phyloP scores from a whole-genome alignment of 208 protist genomes.

The Wallacemonas rigidus region DNA sequence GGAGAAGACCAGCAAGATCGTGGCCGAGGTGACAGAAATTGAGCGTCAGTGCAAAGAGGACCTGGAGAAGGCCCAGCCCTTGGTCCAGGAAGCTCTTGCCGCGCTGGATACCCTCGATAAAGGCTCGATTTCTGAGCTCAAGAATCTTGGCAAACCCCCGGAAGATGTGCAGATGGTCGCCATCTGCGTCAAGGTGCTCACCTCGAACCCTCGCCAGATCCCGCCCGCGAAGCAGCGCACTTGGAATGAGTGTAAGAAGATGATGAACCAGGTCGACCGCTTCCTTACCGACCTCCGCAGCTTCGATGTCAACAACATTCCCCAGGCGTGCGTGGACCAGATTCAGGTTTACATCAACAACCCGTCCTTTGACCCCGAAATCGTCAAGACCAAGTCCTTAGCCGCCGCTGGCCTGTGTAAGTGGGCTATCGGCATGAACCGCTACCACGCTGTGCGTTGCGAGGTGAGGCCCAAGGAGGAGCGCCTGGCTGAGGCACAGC shows the following conservation, averaged over 20 bases:
- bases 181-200: slow-evolving; percentile 95
- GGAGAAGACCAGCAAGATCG: slow-evolving; percentile 96
- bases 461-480: slow-evolving; percentile 97
- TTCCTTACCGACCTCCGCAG: slow-evolving; percentile 94
- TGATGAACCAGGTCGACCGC: slow-evolving; percentile 96
- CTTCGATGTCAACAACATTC: slow-evolving; percentile 97
- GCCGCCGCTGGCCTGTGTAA: slow-evolving; percentile 97
- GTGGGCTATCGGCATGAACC: slow-evolving; percentile 97
- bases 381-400: slow-evolving; percentile 93
- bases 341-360: slow-evolving; percentile 94
- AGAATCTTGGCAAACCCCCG: slow-evolving; percentile 96
- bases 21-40: slow-evolving; percentile 90
- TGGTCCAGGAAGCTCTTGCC: slow-evolving; percentile 93
- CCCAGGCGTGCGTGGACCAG: slow-evolving; percentile 94
- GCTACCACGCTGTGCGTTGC: slow-evolving; percentile 96
- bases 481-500: slow-evolving; percentile 90
- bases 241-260: slow-evolving; percentile 97
- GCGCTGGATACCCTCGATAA: slow-evolving; percentile 98
- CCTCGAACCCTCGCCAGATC: slow-evolving; percentile 90
- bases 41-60: slow-evolving; percentile 89
- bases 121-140: slow-evolving; percentile 96
- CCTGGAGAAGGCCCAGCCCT: slow-evolving; percentile 93
- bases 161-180: slow-evolving; percentile 95
- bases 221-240: slow-evolving; percentile 88
- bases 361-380: slow-evolving; percentile 90